Evolutionary conservation across 108 stramenopile genomes (phyloP), one percentile per base, ranked within the genome.

Genomic region (Cyclostephanos invisitatus): DNA sequence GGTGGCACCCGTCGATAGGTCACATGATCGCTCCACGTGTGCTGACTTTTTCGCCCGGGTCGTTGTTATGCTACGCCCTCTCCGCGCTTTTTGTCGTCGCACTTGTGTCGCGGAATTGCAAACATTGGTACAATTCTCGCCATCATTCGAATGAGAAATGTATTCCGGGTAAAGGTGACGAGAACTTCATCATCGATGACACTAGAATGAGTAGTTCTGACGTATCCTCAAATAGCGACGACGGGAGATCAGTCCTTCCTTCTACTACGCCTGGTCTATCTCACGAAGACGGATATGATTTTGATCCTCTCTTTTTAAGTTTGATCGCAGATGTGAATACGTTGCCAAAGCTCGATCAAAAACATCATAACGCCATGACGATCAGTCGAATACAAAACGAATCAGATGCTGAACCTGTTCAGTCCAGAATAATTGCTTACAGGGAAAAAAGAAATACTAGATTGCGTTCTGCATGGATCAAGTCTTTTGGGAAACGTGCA

Each of bases 381-480:
- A 20, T 63, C 22, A n/a, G 62, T 46, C n/a, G 48, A 62, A 60
- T 40, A 5, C 67, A 68, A 38, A 46, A 55, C 18, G 48, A 50
- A 5, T 61, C 60, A 51, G 22, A 47, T 11, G 27, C 3, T 1
- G 40, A 74, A 49, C 18, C 42, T 7, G 74, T 75, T 1, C 0
- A 12, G 22, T 25, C 53, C 3, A 54, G 53, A 0, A 25, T 54
- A 12, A 47, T 62, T 24, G 74, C 67, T 8, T 75, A 75, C 18
- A 57, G 62, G 35, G 74, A 75, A 48, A 75, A 75, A 49, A 61
- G 25, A 35, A 68, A 57, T 54, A 62, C 67, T 6, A 32, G 25
- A 17, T 7, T 68, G 22, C 61, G 74, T 27, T 51, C 53, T 12
- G 44, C 17, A 8, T 74, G 24, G 37, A 66, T 35, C 5, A 65